A percentile compares a stretch with the other conserved stretches of the same genome.
These are phyloP conservation scores for Whalleya microplaca DNA, from an alignment of 2,329 filamentous ascomycete species.

Conservation along the genomic window DNA sequence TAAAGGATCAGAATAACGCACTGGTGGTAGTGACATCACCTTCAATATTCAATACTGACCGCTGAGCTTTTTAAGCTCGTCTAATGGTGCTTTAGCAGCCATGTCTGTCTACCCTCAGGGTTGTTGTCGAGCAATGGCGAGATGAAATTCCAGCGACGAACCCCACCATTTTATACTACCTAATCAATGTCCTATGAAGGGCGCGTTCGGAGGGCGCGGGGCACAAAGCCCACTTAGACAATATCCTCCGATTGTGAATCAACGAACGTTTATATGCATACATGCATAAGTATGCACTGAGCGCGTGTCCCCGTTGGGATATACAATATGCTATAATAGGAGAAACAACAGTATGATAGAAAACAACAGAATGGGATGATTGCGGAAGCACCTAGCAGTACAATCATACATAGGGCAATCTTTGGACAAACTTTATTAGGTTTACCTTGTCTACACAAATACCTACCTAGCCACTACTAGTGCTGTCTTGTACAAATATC, in stretches of 20 bases:
- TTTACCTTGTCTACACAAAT: too few relatives aligned
- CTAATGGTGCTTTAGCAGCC: slow-evolving; percentile 45
- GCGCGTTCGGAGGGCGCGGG: slow-evolving; percentile 22
- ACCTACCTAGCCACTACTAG: too few relatives aligned
- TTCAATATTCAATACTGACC: slow-evolving; percentile 32
- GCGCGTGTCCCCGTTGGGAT: too few relatives aligned
- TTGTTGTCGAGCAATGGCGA: not conserved
- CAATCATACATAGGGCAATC: too few relatives aligned
- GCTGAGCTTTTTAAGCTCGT: slow-evolving; percentile 47
- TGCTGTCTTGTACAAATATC: too few relatives aligned
- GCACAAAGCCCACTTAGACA: not conserved
- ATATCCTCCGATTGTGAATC: not conserved
- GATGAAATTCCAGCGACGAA: slow-evolving; percentile 4
- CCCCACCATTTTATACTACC: slow-evolving; percentile 22
- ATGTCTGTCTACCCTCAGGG: slow-evolving; percentile 34
- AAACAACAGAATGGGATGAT: too few relatives aligned
- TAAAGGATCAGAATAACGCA: slow-evolving; percentile 3
- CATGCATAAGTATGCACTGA: not conserved
- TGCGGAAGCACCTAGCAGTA: too few relatives aligned
- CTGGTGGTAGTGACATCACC: not conserved
- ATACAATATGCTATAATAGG: not conserved
- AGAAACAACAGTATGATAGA: not conserved
- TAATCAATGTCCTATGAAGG: too few relatives aligned
- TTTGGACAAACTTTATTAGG: too few relatives aligned
- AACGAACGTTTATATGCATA: not conserved